Percentiles rank a stretch among this genome's conserved stretches.
These are phyloP conservation scores for Fistulifera solaris DNA, from an alignment of 108 stramenopile species.

Conservation along the genomic window DNA sequence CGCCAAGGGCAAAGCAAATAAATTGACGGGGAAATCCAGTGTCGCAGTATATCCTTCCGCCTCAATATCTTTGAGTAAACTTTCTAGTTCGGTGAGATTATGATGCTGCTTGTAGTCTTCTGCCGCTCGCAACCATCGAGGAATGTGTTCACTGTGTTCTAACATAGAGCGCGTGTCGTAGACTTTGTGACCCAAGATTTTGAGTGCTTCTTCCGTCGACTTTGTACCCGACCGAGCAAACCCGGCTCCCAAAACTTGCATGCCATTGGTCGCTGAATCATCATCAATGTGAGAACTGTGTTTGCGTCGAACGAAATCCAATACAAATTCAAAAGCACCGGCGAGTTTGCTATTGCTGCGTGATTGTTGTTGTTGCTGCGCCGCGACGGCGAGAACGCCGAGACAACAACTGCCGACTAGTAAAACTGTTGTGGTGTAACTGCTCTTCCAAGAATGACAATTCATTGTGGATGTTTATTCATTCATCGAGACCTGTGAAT, in stretches of 20 bases:
- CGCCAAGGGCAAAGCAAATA: slow-evolving; percentile 13
- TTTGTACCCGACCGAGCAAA: slow-evolving; percentile 1
- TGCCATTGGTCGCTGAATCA: not conserved
- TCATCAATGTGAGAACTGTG: too few species aligned
- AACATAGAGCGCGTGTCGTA: slow-evolving; percentile 1
- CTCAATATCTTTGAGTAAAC: slow-evolving; percentile 1
- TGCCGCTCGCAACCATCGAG: not conserved
- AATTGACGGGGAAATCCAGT: slow-evolving; percentile 20
- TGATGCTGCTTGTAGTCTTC: not conserved
- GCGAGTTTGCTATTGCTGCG: too few species aligned
- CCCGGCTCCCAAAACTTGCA: slow-evolving; percentile 5
- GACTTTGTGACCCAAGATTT: not conserved
- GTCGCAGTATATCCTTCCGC: slow-evolving; percentile 30
- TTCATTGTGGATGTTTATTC: too few species aligned
- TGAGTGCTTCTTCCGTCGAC: not conserved
- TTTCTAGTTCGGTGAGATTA: not conserved
- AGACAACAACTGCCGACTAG: too few species aligned
- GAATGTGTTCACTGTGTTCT: not conserved
- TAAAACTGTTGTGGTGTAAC: too few species aligned
- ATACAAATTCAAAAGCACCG: too few species aligned
- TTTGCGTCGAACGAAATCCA: too few species aligned
- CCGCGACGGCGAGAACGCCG: too few species aligned
- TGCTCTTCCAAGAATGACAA: too few species aligned
- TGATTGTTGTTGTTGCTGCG: too few species aligned
- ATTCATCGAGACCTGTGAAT: too few species aligned